Evolutionary conservation across 306 rosid genomes (phyloP).

Genomic region (Sesbania bispinosa): DNA sequence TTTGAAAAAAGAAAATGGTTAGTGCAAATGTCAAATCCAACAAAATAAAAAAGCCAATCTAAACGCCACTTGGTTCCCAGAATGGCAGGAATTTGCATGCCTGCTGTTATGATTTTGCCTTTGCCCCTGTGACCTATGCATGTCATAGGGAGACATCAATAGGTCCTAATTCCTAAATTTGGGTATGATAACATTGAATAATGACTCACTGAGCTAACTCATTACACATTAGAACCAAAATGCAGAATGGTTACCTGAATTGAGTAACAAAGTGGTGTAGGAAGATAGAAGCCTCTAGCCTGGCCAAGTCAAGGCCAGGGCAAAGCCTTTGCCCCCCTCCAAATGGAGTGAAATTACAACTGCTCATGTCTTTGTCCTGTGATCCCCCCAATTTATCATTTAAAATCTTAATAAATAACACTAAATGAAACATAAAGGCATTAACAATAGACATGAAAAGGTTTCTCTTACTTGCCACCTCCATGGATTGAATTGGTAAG

Average conservation of each 20-base stretch:
- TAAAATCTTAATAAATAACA: neutral
- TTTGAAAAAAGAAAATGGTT: too few relatives aligned
- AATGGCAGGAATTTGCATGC: conserved; percentile 28
- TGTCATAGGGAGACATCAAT: neutral
- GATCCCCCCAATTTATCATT: conserved; percentile 11
- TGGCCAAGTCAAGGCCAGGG: conserved; percentile 93
- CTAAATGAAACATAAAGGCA: neutral
- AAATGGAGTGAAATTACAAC: conserved; percentile 80
- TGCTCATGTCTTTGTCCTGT: conserved; percentile 74
- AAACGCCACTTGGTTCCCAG: conserved; percentile 15
- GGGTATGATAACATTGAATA: too few relatives aligned
- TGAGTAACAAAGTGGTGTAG: conserved; percentile 81
- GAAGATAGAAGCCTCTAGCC: conserved; percentile 85
- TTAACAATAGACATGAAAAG: neutral
- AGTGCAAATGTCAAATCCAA: too few relatives aligned
- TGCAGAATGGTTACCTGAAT: conserved; percentile 58
- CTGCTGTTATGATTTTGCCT: conserved; percentile 21
- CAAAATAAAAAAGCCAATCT: too few relatives aligned
- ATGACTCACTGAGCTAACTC: conserved; percentile 5
- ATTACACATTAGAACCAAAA: neutral
- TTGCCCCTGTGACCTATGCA: too few relatives aligned
- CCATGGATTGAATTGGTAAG: conserved; percentile 94
- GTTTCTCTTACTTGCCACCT: conserved; percentile 85
- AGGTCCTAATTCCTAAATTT: too few relatives aligned
- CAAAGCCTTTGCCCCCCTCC: conserved; percentile 97